Evolutionary conservation across 129 eudicot genomes (phyloP).

Genomic region (Erigeron canadensis): DNA sequence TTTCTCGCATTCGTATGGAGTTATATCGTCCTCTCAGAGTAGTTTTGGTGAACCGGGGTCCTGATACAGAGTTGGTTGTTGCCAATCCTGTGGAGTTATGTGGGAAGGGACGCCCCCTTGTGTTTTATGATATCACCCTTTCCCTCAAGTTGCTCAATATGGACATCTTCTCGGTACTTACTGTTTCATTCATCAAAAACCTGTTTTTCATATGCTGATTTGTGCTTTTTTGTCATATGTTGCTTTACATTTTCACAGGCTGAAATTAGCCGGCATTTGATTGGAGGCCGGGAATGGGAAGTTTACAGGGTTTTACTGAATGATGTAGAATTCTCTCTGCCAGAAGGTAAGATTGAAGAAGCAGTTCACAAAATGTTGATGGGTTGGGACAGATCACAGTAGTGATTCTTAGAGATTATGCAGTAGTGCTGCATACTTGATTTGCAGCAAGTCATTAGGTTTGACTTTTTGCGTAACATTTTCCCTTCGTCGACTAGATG

Average conservation of each 20-base stretch:
- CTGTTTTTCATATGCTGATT: neutral
- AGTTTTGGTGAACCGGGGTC: conserved; percentile 72
- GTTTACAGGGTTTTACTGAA: conserved; percentile 73
- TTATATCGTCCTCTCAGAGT: conserved; percentile 56
- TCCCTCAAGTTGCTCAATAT: conserved; percentile 41
- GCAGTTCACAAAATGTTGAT: conserved; percentile 66
- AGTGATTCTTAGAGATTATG: neutral
- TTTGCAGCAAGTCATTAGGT: neutral
- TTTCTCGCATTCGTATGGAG: conserved; percentile 64
- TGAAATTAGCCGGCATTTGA: conserved; percentile 61
- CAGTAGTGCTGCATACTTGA: no score
- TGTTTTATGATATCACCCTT: conserved; percentile 27
- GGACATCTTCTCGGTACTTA: conserved; percentile 67
- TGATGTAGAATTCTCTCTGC: conserved; percentile 49
- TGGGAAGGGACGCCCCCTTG: conserved; percentile 75
- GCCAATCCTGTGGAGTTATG: conserved; percentile 87
- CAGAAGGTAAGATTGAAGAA: conserved; percentile 54
- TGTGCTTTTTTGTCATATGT: neutral
- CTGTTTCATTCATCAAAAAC: neutral
- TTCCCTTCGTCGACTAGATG: neutral
- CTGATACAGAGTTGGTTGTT: conserved; percentile 74
- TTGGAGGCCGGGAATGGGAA: conserved; percentile 84
- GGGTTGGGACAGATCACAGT: conserved; percentile 52
- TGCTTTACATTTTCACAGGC: conserved; percentile 42
- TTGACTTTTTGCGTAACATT: neutral